phyloP scores from a whole-genome alignment of 768 basidiomycete genomes.

The Calvatia gigantea region DNA sequence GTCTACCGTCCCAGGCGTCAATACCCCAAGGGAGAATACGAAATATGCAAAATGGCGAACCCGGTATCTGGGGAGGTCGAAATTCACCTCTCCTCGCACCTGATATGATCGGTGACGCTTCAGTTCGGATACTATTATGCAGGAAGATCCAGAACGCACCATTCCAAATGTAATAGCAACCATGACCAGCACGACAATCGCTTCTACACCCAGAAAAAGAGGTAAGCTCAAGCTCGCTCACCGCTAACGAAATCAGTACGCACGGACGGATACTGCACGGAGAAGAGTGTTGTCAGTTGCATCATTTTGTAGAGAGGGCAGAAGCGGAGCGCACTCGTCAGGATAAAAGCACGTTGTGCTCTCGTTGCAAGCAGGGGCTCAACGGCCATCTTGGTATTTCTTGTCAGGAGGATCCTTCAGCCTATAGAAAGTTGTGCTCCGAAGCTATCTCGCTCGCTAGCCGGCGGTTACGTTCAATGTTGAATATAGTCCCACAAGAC shows the following conservation, averaged over 20 bases:
- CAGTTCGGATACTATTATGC: background rate
- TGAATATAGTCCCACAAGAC: background rate
- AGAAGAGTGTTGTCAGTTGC: conserved; percentile 11
- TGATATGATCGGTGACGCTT: conserved; percentile 37
- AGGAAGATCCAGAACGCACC: conserved; percentile 32
- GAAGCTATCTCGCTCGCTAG: background rate
- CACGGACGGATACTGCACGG: conserved; percentile 52
- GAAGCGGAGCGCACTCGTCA: conserved; percentile 49
- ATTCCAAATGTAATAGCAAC: conserved; percentile 67
- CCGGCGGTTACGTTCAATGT: background rate
- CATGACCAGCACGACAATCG: conserved; percentile 70
- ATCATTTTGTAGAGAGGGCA: conserved; percentile 1
- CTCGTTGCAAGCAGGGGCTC: conserved; percentile 71
- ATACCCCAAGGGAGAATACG: background rate
- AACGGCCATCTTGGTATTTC: conserved; percentile 51
- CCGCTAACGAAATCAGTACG: conserved; percentile 28
- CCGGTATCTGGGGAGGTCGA: conserved; percentile 43
- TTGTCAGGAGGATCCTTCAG: background rate
- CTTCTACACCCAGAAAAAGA: conserved; percentile 45
- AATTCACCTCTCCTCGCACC: conserved; percentile 42
- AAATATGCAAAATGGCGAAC: conserved; percentile 24
- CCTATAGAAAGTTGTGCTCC: background rate
- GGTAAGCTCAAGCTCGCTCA: background rate
- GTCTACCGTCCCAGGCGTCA: conserved; percentile 40
- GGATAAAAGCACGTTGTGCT: conserved; percentile 70